Evolutionary conservation across 345 rosid genomes (phyloP), one percentile per base, ranked within the genome.

Genomic region (Anacardium occidentale): DNA sequence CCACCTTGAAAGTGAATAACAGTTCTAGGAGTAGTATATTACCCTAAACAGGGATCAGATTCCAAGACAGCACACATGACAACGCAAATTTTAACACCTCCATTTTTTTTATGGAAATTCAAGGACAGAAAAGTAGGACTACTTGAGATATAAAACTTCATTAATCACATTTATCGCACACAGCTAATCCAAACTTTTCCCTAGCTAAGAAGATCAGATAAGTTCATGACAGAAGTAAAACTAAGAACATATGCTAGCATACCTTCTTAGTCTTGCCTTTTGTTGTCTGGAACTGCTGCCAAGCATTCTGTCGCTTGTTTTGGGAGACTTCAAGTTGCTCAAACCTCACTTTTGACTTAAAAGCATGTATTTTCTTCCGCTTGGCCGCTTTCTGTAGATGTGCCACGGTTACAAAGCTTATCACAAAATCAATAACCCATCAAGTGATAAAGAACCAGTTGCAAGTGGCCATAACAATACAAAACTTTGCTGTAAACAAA

Each of bases 201-300:
- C 52, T 48, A 3, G 17, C 17, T 12, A 48, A 12, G 52, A 48
- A 48, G 52, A 13, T 12, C 47, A 61, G n/a, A 61, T 8, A 48
- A 65, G 21, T 65, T 22, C 40, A 47, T 48, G 14, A 10, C 2
- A 18, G 11, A 64, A 74, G 34, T 15, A 25, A 50, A 13, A 6
- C n/a, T 3, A 52, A 20, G 25, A 52, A 51, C 2, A 20, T 10
- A 66, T 12, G 40, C 12, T 24, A 47, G 44, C 17, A 45, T 24
- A 95, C 99, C 99, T 95, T 95, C 81, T 92, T 92, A 56, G 93
- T 82, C 87, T 84, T 91, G 83, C 97, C 98, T 89, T 95, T 95
- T 17, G 97, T 84, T 9, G 98, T 87, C 81, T 95, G 99, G 81
- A 95, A 92, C 88, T 95, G 98, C 83, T 92, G 99, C 99, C 99